Evolutionary conservation across 2,329 filamentous ascomycete genomes (phyloP), one percentile per base, ranked within the genome.

Genomic region (Aspergillus pseudoglaucus): DNA sequence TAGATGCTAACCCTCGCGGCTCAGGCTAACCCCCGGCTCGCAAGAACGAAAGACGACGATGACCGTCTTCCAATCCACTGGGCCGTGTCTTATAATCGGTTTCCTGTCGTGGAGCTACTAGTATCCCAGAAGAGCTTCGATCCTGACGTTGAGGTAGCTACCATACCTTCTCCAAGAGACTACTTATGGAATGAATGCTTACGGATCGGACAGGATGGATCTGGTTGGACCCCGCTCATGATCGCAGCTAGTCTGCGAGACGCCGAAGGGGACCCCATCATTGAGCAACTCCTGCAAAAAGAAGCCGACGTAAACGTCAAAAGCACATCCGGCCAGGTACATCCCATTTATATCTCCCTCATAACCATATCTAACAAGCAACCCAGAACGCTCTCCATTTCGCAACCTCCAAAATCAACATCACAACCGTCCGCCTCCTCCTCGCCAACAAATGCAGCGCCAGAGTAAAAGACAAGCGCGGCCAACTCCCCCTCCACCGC

Each of bases 21-120:
- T 18, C 18, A 91, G 85, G 82, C 84, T 56, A 90, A 95, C 62
- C 84, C 87, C 2, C 90, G 87, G 60, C 80, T 94, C 35, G 84
- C 88, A 22, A 76, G 73, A 49, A 82, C 83, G 60, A 75, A 74
- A 61, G 93, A 98, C 61, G 85, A 88, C 43, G 93, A 98, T 66
- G 88, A 89, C 14, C 87, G 93, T 40, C 80, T 95, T 33, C 85
- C 93, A 2, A 83, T 97, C 48, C 93, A 98, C 75, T 98, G 93
- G 93, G 91, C 93, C 0, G 82, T 83, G 2, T 93, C 90, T 18
- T 86, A 87, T 67, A 94, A 93, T 65, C 84, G 83, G 56, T 70
- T 85, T 6, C 79, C 84, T 20, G 89, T 96, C 50, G 83, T 88
- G 15, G 76, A 85, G 44, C 65, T 91, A 17, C 75, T 97, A 3